phyloP scores from a whole-genome alignment of 2,329 filamentous ascomycete species.

The Aspergillus niger region DNA sequence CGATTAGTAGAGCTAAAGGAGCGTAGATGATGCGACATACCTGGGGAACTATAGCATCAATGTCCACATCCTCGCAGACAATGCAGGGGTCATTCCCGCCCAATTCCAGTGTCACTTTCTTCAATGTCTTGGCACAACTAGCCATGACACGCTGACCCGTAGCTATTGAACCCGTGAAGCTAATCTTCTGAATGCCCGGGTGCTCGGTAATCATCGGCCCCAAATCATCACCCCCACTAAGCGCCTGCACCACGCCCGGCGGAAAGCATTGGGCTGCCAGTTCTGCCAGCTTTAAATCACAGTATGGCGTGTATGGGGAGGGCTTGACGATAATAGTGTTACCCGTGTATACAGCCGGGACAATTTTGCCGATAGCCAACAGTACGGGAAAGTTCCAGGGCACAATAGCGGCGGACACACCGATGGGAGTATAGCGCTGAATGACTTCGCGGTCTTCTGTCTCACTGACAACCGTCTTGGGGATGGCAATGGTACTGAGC shows the following conservation, averaged over 20 bases:
- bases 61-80: constrained; percentile 56
- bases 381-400: constrained; percentile 60
- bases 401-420: constrained; percentile 56
- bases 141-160: constrained; percentile 56
- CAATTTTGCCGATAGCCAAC: constrained; percentile 54
- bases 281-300: constrained; percentile 58
- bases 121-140: constrained; percentile 54
- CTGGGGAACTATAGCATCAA: constrained; percentile 47
- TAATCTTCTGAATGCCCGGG: constrained; percentile 58
- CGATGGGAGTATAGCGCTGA: constrained; percentile 42
- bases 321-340: constrained; percentile 59
- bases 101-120: constrained; percentile 56
- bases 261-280: constrained; percentile 54
- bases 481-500: constrained; percentile 37
- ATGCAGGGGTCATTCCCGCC: constrained; percentile 61
- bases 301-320: constrained; percentile 55
- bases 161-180: constrained; percentile 59
- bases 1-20: not conserved
- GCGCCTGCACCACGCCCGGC: constrained; percentile 57
- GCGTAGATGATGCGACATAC: constrained; percentile 15
- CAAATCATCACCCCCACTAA: constrained; percentile 58
- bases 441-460: constrained; percentile 41
- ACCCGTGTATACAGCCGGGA: constrained; percentile 53
- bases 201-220: constrained; percentile 59
- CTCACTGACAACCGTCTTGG: constrained; percentile 53